Conservation (phyloP, 306 rosid species). For the Geum urbanum region DNA sequence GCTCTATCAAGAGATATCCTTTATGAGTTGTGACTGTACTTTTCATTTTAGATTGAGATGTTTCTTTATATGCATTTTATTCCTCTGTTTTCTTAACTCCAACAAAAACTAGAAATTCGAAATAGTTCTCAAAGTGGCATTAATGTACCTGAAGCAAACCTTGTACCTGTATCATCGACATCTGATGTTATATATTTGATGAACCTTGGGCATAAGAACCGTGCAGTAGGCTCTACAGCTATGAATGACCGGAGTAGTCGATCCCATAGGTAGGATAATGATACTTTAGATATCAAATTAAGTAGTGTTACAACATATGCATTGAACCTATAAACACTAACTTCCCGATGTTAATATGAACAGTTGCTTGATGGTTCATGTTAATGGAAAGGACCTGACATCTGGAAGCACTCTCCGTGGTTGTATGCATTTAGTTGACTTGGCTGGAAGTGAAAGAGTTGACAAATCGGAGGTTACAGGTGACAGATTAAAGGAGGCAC, state of each 20-base stretch:
- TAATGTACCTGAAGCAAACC: constrained; percentile 81
- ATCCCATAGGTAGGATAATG: constrained; percentile 63
- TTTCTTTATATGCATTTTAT: constrained; percentile 10
- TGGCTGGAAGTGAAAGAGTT: constrained; percentile 98
- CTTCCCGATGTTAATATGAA: constrained; percentile 25
- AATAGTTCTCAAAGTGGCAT: constrained; percentile 68
- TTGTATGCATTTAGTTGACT: constrained; percentile 88
- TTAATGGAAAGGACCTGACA: constrained; percentile 78
- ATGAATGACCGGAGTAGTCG: constrained; percentile 93
- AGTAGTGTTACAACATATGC: background rate
- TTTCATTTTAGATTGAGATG: constrained; percentile 4
- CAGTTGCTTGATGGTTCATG: constrained; percentile 96
- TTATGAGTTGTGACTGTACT: constrained; percentile 2
- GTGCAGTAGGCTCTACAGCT: constrained; percentile 80
- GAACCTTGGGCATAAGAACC: constrained; percentile 78
- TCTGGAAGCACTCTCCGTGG: constrained; percentile 68
- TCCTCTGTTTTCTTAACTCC: constrained; percentile 39
- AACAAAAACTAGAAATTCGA: constrained; percentile 68
- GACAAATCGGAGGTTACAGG: constrained; percentile 94
- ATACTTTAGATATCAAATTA: background rate
- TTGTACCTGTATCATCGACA: constrained; percentile 71
- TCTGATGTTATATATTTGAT: constrained; percentile 73
- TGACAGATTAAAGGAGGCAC: constrained; percentile 95
- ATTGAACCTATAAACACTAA: constrained; percentile 1
- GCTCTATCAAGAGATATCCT: constrained; percentile 80